Base-by-base conservation (phyloP, 2,329 filamentous ascomycete species). In the Thelonectria blattea region DNA sequence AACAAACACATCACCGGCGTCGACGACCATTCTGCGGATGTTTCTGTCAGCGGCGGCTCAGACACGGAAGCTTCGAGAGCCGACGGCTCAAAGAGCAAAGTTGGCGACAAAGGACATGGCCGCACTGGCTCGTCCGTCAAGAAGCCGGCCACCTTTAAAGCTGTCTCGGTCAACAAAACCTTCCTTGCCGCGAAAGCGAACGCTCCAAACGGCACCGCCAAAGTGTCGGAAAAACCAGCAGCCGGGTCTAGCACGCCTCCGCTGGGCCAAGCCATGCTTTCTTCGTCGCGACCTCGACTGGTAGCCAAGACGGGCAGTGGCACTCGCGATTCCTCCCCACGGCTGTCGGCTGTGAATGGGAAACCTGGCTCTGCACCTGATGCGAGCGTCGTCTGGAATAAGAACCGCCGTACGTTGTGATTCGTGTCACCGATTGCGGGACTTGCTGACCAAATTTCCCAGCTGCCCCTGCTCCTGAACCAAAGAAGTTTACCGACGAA, bases 401-500 rank as follows among this genome's bases (percentile, higher is more conserved):
- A 93, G 78, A 96, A 95, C 74, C 84, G 89, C 80, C 90, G 91
- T 90, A 85, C 74, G 88, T 80, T 53, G 49, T 52, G 63, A 24
- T 52, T 37, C 34, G 15, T 12, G n/a, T 45, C 30, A 46, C 45
- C 49, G 32, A 56, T 45, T 53, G 48, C 27, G 24, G 11, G 39
- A 52, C 48, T 61, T 51, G 61, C 68, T 71, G 57, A 66, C 74
- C 17, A 47, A 62, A 47, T 56, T 53, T 37, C 49, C 43, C 67
- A 90, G 86, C 87, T 52, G 81, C 82, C 7, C 84, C 88, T 54
- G 83, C 84, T 7, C 87, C 89, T 7, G 90, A 92, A 61, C 88
- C 90, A 5, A 92, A 92, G 74, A 91, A 93, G 72, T 88, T 93
- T 60, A 94, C 92, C 4, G 92, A 96, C 69, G 92, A 96, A 73